Base-by-base conservation (phyloP, 768 basidiomycete species). In the Clavulina sp. region DNA sequence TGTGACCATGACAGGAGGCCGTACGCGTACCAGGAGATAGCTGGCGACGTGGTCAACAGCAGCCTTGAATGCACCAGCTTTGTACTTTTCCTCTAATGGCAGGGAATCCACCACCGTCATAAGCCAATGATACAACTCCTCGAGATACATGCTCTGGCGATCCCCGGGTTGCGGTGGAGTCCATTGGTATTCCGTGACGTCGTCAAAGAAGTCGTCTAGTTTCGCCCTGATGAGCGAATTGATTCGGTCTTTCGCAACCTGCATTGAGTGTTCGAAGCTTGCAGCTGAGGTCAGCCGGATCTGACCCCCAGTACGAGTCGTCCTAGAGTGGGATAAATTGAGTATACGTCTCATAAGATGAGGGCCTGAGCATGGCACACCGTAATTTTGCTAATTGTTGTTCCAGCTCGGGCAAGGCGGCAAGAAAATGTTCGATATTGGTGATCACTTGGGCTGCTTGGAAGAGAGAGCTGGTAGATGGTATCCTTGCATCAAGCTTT, bases 161-260 rank as follows among this genome's bases (percentile, higher is more conserved):
- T 69, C 63, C 31, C 70, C 68, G 5, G 88, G 56, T 21, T 56
- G 38, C 2, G 55, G 19, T 0, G 68, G 84, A 32, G 81, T 83
- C 91, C 91, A 97, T 59, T 92, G 80, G 63, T 96, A 96, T 65
- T 93, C 87, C 3, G 92, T 83, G 40, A 93, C 71, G 54, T 88
- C 95, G 63, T 95, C 93, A 28, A 49, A 49, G 69, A 93, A 93
- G 58, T 89, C 85, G 60, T 93, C 86, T 4, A 97, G 78, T 62
- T 99, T 97, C 21, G 84, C 83, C 5, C 78, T 76, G 60, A 97
- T 92, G 41, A 93, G 73, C 7, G 72, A 71, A 18, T 81, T 79
- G 57, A 97, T 84, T 3, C 88, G 81, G 30, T 71, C 69, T 44
- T 80, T 72, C 5, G 91, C 83, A 38, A 73, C 73, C 6, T 73